These are phyloP conservation scores for Rhynchosporium agropyri DNA, from an alignment of 2,329 filamentous ascomycete species.

Conservation along the genomic window DNA sequence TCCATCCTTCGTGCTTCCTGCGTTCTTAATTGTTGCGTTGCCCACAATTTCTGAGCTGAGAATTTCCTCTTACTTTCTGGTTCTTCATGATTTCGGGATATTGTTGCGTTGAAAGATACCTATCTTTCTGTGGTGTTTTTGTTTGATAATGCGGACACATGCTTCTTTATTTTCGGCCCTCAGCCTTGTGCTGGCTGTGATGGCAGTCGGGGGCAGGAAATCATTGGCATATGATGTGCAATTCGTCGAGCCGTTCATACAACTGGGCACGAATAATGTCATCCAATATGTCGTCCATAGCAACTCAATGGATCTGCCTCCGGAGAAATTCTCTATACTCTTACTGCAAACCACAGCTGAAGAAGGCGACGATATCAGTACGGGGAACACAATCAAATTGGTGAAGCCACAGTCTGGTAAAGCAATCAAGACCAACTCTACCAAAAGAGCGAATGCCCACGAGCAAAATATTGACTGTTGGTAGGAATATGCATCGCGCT, in stretches of 20 bases:
- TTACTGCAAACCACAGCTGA: neutral
- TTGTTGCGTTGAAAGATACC: neutral
- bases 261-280: neutral
- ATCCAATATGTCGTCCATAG: neutral
- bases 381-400: neutral
- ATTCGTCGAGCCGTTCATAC: neutral
- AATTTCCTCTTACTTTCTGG: slow-evolving; percentile 10
- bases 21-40: slow-evolving; percentile 15
- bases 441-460: no score
- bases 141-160: slow-evolving; percentile 8
- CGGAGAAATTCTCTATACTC: neutral
- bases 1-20: slow-evolving; percentile 14
- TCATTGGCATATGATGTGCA: no score
- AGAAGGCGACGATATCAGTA: neutral
- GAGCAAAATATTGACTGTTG: no score
- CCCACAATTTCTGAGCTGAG: slow-evolving; percentile 14
- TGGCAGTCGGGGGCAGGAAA: neutral
- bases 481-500: no score
- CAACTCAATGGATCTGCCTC: no score
- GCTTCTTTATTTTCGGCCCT: slow-evolving; percentile 11
- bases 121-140: neutral
- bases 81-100: slow-evolving; percentile 17
- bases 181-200: slow-evolving; percentile 19
- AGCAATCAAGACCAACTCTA: no score
- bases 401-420: neutral